Percentiles rank a stretch among this genome's conserved stretches.
phyloP scores from a whole-genome alignment of 2,329 filamentous ascomycete genomes.

The Cercospora citrullina region DNA sequence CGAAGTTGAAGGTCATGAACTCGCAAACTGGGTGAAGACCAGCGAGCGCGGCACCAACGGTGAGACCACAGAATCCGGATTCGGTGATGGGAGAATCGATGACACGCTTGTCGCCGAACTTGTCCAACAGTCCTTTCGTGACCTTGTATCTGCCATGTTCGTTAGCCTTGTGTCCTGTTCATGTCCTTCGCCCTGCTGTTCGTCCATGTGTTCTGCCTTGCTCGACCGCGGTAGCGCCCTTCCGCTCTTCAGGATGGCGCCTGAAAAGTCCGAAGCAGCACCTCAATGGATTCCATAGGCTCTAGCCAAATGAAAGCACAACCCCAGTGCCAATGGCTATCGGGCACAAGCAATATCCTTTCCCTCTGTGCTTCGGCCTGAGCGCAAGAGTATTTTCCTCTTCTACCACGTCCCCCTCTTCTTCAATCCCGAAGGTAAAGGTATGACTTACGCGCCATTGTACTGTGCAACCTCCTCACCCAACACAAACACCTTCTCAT shows the following conservation, averaged over 20 bases:
- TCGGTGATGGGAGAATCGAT: constrained; percentile 99
- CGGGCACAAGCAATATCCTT: background rate
- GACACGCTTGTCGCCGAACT: constrained; percentile 94
- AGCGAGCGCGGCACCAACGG: constrained; percentile 90
- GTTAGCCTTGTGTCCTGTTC: constrained; percentile 41
- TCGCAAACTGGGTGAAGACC: constrained; percentile 94
- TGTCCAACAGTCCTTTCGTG: constrained; percentile 94
- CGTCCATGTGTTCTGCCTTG: background rate
- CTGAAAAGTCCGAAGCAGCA: background rate
- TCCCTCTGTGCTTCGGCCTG: background rate
- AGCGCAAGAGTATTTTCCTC: background rate
- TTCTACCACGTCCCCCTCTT: background rate
- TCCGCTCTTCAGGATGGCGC: background rate
- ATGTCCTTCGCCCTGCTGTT: background rate
- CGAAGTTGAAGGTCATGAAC: constrained; percentile 99
- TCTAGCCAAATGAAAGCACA: no score
- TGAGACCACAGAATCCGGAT: constrained; percentile 90
- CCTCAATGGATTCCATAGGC: background rate
- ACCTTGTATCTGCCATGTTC: constrained; percentile 76
- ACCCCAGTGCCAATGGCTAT: background rate
- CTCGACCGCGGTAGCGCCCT: background rate
- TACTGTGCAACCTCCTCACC: constrained; percentile 99
- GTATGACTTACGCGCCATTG: constrained; percentile 75
- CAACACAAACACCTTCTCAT: constrained; percentile 92
- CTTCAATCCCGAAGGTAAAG: background rate